A percentile compares a stretch with the other conserved stretches of the same genome.
Evolutionary conservation across 768 basidiomycete genomes (phyloP).

Genomic region (Xerocomus spinulosus): DNA sequence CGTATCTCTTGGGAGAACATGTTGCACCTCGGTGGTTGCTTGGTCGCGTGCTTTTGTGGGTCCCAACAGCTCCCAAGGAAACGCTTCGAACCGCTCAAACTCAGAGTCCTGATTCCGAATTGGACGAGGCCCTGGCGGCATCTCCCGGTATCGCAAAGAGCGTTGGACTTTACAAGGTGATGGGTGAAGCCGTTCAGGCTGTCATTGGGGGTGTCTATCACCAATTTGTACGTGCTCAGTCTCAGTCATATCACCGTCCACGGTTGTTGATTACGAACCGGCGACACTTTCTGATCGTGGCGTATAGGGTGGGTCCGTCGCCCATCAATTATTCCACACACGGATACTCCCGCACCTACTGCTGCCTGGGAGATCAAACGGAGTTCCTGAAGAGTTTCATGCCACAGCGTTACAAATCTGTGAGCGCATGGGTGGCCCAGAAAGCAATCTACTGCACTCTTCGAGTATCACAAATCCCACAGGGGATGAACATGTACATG

Average conservation of each 20-base stretch:
- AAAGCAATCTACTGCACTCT: constrained; percentile 15
- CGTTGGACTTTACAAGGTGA: constrained; percentile 72
- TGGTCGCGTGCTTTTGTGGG: constrained; percentile 72
- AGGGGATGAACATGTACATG: constrained; percentile 6
- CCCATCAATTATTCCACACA: constrained; percentile 33
- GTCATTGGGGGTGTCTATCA: constrained; percentile 73
- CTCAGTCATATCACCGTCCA: constrained; percentile 20
- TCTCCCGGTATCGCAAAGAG: constrained; percentile 40
- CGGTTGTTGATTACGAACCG: background rate
- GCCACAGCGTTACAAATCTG: constrained; percentile 21
- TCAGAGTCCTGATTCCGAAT: constrained; percentile 22
- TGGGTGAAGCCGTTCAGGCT: constrained; percentile 73
- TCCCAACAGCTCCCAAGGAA: constrained; percentile 47
- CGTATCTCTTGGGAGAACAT: constrained; percentile 67
- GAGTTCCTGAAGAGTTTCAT: constrained; percentile 31
- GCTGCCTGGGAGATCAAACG: constrained; percentile 23
- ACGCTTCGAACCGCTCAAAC: constrained; percentile 23
- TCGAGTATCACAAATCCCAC: background rate
- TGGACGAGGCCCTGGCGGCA: constrained; percentile 26
- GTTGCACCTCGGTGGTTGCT: constrained; percentile 74
- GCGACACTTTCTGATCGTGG: constrained; percentile 3
- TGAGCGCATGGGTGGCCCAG: constrained; percentile 30
- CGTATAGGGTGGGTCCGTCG: constrained; percentile 30
- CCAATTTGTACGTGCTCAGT: constrained; percentile 60
- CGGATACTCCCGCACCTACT: constrained; percentile 32